These are phyloP conservation scores for Sarcodon sp. DNA, from an alignment of 768 basidiomycete genomes.

Conservation along the genomic window DNA sequence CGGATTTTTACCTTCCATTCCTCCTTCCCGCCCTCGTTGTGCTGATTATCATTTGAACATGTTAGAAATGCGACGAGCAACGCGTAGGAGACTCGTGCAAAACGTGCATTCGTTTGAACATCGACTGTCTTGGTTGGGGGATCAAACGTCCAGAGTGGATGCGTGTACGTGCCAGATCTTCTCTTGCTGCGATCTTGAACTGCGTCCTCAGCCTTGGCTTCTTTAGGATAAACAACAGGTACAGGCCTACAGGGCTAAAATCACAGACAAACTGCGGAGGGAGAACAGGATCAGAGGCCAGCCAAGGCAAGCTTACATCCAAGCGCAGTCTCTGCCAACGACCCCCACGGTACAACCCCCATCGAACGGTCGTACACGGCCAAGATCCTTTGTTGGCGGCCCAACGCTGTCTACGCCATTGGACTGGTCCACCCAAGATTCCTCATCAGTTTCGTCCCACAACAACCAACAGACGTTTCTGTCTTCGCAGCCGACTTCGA, in stretches of 20 bases:
- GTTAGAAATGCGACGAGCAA: constrained; percentile 82
- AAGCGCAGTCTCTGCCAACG: constrained; percentile 21
- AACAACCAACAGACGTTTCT: not conserved
- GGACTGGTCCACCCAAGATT: not conserved
- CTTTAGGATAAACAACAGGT: constrained; percentile 71
- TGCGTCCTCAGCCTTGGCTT: constrained; percentile 1
- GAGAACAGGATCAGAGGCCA: constrained; percentile 76
- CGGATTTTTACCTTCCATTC: constrained; percentile 9
- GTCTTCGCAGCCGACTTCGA: not conserved
- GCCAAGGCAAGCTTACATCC: constrained; percentile 43
- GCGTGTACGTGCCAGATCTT: constrained; percentile 38
- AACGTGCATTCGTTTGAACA: constrained; percentile 70
- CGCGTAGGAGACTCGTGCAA: constrained; percentile 65
- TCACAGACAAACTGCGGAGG: constrained; percentile 68
- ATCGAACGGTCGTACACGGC: constrained; percentile 10
- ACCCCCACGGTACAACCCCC: constrained; percentile 23
- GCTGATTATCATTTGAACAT: constrained; percentile 1
- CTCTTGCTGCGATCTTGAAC: not conserved
- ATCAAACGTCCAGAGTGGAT: constrained; percentile 82
- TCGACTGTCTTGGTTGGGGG: constrained; percentile 80
- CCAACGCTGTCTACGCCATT: not conserved
- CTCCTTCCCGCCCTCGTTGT: constrained; percentile 1
- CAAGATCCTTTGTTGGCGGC: not conserved
- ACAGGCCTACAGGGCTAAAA: constrained; percentile 71
- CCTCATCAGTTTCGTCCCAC: not conserved